Evolutionary conservation across 306 rosid genomes (phyloP).

Genomic region (Morella rubra): DNA sequence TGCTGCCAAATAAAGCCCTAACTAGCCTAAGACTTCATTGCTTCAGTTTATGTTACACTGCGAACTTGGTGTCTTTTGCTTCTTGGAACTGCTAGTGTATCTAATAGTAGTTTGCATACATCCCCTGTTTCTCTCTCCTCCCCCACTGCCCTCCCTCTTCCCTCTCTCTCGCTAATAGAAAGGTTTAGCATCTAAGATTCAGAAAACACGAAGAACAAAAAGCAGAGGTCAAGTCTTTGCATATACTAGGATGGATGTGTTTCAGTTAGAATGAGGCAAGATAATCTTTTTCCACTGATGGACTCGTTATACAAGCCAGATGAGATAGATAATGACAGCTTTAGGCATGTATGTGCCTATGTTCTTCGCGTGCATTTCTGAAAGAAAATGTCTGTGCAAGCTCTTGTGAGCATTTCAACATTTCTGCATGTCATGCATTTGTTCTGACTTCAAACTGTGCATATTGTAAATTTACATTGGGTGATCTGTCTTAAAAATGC

Average conservation of each 20-base stretch:
- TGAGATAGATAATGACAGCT: background rate
- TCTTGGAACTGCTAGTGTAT: too few species aligned
- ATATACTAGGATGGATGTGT: background rate
- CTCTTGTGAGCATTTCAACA: background rate
- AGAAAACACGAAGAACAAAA: background rate
- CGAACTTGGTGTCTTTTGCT: too few species aligned
- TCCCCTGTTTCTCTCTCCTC: too few species aligned
- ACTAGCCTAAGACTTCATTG: too few species aligned
- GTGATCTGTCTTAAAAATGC: constrained; percentile 21
- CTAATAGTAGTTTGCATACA: too few species aligned
- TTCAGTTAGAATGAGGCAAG: background rate
- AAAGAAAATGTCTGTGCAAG: background rate
- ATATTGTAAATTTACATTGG: constrained; percentile 9
- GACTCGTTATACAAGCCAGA: background rate
- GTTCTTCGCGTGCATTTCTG: background rate
- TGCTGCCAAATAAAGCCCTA: too few species aligned
- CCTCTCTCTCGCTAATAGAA: too few species aligned
- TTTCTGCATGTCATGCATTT: background rate
- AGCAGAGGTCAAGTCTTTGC: background rate
- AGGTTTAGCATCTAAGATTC: too few species aligned
- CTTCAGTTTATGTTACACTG: too few species aligned
- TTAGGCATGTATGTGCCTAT: too few species aligned
- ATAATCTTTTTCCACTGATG: background rate
- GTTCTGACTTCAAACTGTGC: background rate
- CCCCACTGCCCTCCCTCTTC: too few species aligned